Evolutionary conservation across 441 rosid genomes (phyloP), one percentile per base, ranked within the genome.

Genomic region (Macaranga tanarius): DNA sequence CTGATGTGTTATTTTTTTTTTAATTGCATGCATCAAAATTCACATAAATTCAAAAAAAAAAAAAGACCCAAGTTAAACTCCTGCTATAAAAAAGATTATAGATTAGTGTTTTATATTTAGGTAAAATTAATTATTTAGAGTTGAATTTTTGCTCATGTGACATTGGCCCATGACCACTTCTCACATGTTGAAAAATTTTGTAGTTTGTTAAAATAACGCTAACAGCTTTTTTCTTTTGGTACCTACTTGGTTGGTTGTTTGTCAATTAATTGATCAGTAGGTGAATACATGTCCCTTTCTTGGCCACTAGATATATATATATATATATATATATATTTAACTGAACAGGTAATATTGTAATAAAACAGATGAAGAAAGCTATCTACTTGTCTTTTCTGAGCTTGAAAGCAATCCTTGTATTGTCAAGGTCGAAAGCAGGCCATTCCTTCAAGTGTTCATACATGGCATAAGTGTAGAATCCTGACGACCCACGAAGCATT

Each of bases 401-500:
- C 86, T 86, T 92, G 89, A 87, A 94, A 15, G 85, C 90, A 13
- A 90, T 83, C 76, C 97, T 87, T 47, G 95, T 88, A 67, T 94
- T 88, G 12, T 86, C 92, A 45, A 94, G 83, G 81, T 85, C 83
- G 83, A 94, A 90, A 60, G 80, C 87, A 1, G 97, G 92, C 92
- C 96, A 92, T 62, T 86, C 88, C 61, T 80, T 73, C 62, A 78
- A 57, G 84, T 89, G 96, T 66, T 94, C 92, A 22, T 82, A 94
- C n/a, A 88, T 84, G 63, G 90, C 96, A 40, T 94, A 94, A 45
- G 93, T 78, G 84, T 94, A 90, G 74, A 93, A 86, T 9, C 98
- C 98, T 9, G 84, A 83, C 25, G 87, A 81, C 52, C 86, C 81
- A 58, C 87, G 80, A 74, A 87, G 88, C 86, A 93, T 82, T 69